Evolutionary conservation across 441 rosid genomes (phyloP).

Genomic region (Capsella rubella): DNA sequence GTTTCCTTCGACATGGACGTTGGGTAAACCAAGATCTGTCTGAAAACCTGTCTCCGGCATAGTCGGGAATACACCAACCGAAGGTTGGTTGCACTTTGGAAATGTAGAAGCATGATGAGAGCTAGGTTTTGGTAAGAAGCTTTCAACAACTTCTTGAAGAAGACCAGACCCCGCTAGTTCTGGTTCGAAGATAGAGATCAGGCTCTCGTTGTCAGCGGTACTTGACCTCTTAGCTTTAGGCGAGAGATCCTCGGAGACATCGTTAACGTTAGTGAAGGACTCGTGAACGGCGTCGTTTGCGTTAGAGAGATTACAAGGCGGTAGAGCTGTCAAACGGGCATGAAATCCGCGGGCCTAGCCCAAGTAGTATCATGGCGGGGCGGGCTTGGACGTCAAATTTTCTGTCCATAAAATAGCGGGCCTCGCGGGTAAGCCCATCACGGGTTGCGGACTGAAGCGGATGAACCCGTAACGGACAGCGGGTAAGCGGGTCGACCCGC

Average conservation of each 20-base stretch:
- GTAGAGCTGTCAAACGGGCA: no score
- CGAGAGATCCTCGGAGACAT: slow-evolving; percentile 34
- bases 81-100: slow-evolving; percentile 28
- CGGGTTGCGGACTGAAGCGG: background rate
- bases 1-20: slow-evolving; percentile 30
- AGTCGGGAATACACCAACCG: slow-evolving; percentile 3
- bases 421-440: background rate
- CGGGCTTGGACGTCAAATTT: background rate
- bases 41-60: slow-evolving; percentile 25
- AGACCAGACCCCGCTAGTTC: slow-evolving; percentile 76
- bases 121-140: slow-evolving; percentile 56
- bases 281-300: slow-evolving; percentile 30
- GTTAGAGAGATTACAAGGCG: slow-evolving; percentile 30
- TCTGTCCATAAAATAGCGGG: background rate
- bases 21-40: slow-evolving; percentile 23
- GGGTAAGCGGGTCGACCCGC: background rate
- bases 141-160: slow-evolving; percentile 80
- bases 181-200: slow-evolving; percentile 58
- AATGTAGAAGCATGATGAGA: slow-evolving; percentile 30
- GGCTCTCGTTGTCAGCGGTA: slow-evolving; percentile 31
- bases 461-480: background rate
- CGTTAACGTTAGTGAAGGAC: slow-evolving; percentile 19
- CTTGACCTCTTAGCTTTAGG: slow-evolving; percentile 45
- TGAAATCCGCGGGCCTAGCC: background rate
- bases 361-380: no score